These are phyloP conservation scores for Henningerozyma blattae DNA, from an alignment of 805 yeast species.

Conservation along the genomic window DNA sequence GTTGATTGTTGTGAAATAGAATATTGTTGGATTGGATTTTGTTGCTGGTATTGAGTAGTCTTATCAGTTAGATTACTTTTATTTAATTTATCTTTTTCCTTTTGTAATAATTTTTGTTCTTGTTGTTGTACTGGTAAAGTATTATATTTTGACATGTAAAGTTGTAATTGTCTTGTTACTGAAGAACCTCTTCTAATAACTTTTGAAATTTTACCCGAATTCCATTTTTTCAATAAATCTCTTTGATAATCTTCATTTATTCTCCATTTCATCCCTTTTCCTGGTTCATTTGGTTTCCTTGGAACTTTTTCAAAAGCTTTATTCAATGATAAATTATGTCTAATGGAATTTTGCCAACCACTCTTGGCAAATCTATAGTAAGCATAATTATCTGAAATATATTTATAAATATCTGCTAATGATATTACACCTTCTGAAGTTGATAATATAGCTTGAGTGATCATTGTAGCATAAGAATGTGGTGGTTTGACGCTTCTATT, in stretches of 20 bases:
- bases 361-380: slow-evolving; percentile 79
- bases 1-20: too few relatives aligned
- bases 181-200: slow-evolving; percentile 57
- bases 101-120: neutral
- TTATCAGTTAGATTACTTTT: too few relatives aligned
- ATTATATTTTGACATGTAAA: slow-evolving; percentile 43
- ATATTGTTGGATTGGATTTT: too few relatives aligned
- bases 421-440: slow-evolving; percentile 78
- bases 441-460: slow-evolving; percentile 88
- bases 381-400: slow-evolving; percentile 78
- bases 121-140: slow-evolving; percentile 24
- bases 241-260: slow-evolving; percentile 71
- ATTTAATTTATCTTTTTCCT: neutral
- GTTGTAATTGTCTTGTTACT: slow-evolving; percentile 65
- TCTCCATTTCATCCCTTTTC: slow-evolving; percentile 99
- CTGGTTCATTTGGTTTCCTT: slow-evolving; percentile 83
- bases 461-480: slow-evolving; percentile 92
- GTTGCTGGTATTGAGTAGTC: too few relatives aligned
- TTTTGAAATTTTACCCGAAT: slow-evolving; percentile 58
- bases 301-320: slow-evolving; percentile 97
- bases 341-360: slow-evolving; percentile 97
- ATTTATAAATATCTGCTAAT: slow-evolving; percentile 78
- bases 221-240: slow-evolving; percentile 72
- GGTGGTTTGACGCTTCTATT: slow-evolving; percentile 88
- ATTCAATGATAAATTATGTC: slow-evolving; percentile 87